Conservation (phyloP, 305 asterid species). For the Petunia hybrid region DNA sequence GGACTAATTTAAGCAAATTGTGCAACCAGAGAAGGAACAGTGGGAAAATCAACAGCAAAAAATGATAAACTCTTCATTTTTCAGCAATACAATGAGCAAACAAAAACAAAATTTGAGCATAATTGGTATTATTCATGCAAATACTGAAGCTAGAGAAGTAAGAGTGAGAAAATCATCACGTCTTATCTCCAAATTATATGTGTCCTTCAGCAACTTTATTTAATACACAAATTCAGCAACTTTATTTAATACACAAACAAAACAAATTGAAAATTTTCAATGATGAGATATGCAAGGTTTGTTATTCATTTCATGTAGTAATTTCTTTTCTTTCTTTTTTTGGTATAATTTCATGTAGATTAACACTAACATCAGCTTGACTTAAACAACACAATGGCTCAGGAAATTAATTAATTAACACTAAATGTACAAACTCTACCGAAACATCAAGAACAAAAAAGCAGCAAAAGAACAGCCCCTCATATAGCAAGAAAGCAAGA, state of each 20-base stretch:
- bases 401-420: slow-evolving; percentile 19
- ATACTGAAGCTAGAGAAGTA: not conserved
- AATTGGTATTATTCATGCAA: too few relatives aligned
- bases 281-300: not conserved
- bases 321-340: not conserved
- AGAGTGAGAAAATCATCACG: not conserved
- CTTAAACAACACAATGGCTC: not conserved
- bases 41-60: too few relatives aligned
- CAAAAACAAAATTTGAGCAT: not conserved
- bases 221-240: not conserved
- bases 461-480: not conserved
- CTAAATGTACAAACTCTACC: not conserved
- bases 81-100: not conserved
- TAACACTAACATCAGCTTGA: not conserved
- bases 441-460: not conserved
- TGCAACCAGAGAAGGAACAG: not conserved
- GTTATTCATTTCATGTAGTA: not conserved
- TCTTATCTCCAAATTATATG: not conserved
- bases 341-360: too few relatives aligned
- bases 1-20: not conserved
- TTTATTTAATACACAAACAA: not conserved
- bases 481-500: not conserved
- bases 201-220: not conserved
- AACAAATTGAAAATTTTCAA: not conserved
- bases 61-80: not conserved